Evolutionary conservation across 2,329 filamentous ascomycete genomes (phyloP).

Genomic region (Coniochaeta sp.): DNA sequence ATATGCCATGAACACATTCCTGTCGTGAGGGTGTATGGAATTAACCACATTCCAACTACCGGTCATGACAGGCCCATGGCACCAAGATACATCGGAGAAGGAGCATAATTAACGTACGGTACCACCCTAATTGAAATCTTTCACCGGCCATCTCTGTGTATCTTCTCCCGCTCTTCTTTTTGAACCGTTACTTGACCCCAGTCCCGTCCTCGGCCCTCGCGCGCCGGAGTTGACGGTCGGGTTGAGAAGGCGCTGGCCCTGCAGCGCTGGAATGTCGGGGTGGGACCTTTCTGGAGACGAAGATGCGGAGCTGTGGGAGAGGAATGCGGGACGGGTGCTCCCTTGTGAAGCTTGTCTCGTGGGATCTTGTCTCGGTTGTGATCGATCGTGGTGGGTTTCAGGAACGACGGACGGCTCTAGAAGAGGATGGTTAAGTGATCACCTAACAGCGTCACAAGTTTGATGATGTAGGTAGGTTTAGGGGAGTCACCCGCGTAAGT

Average conservation of each 20-base stretch:
- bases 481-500: neutral
- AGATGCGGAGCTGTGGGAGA: neutral
- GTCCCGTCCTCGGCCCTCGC: conserved; percentile 15
- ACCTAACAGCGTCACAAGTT: neutral
- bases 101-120: conserved; percentile 31
- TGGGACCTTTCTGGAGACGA: neutral
- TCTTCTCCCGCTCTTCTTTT: conserved; percentile 4
- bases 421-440: neutral
- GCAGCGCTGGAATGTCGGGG: neutral
- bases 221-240: conserved; percentile 15
- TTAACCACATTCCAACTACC: neutral
- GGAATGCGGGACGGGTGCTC: neutral
- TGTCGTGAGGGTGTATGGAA: neutral
- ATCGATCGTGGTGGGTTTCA: neutral
- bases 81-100: neutral
- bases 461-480: neutral
- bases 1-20: neutral
- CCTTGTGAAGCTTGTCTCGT: neutral
- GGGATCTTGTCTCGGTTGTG: neutral
- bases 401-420: neutral
- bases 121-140: conserved; percentile 39
- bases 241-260: conserved; percentile 2
- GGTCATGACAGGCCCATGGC: neutral
- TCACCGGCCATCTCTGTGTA: conserved; percentile 20
- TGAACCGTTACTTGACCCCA: conserved; percentile 8